These are phyloP conservation scores for Myxozyma nipponensis DNA, from an alignment of 805 yeast genomes.

Conservation along the genomic window DNA sequence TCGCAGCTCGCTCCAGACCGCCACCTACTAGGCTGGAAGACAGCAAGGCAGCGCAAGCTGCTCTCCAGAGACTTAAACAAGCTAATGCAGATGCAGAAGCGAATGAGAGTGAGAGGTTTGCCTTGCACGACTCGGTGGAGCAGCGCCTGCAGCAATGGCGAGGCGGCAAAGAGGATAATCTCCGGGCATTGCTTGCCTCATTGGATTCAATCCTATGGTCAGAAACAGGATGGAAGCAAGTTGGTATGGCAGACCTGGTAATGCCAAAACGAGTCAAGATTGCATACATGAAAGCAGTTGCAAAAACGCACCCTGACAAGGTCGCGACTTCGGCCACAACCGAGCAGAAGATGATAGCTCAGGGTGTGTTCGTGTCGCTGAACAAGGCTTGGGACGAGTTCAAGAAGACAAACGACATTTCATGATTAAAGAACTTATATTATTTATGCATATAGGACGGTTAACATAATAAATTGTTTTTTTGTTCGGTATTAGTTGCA, in stretches of 20 bases:
- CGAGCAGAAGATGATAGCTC: constrained; percentile 79
- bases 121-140: constrained; percentile 61
- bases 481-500: no score
- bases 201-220: constrained; percentile 68
- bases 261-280: constrained; percentile 86
- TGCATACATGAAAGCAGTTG: constrained; percentile 74
- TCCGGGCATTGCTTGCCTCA: constrained; percentile 70
- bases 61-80: constrained; percentile 50
- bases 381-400: constrained; percentile 90
- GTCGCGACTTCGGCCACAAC: constrained; percentile 53
- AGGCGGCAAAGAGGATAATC: constrained; percentile 69
- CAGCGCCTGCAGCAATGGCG: constrained; percentile 59
- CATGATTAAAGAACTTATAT: no score
- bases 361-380: constrained; percentile 74
- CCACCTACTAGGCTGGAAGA: constrained; percentile 21
- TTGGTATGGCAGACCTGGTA: constrained; percentile 70
- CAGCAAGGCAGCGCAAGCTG: constrained; percentile 38
- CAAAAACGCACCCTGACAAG: constrained; percentile 82
- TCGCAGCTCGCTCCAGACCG: constrained; percentile 11
- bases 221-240: constrained; percentile 59
- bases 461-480: no score
- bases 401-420: constrained; percentile 53
- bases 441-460: no score
- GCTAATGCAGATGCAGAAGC: constrained; percentile 46
- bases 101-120: constrained; percentile 55